Conservation (phyloP, 2,329 filamentous ascomycete species). For the Akanthomyces muscarius region DNA sequence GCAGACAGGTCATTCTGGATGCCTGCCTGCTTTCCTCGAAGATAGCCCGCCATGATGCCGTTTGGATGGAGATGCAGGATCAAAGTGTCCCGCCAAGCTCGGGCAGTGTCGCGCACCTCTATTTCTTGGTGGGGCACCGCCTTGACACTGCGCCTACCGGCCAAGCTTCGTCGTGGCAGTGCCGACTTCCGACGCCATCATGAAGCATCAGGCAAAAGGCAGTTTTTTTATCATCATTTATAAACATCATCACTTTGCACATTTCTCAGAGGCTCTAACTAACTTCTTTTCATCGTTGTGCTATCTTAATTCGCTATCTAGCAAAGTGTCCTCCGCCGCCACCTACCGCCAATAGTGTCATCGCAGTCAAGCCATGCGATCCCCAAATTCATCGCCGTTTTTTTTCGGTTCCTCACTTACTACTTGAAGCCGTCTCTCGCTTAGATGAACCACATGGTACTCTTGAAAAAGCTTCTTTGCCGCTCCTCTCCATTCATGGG, state of each 20-base stretch:
- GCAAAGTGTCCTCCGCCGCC: constrained; percentile 17
- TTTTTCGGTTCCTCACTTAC: constrained; percentile 13
- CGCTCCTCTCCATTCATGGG: constrained; percentile 28
- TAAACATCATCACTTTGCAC: not conserved
- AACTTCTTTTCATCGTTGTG: not conserved
- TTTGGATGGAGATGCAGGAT: constrained; percentile 13
- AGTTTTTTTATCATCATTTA: not conserved
- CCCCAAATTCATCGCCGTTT: not conserved
- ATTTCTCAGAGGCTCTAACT: not conserved
- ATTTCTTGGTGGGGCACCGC: constrained; percentile 8
- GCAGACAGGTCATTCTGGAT: constrained; percentile 87
- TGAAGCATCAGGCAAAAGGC: no score
- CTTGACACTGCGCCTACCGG: not conserved
- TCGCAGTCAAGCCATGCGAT: not conserved
- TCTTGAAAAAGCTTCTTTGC: constrained; percentile 34
- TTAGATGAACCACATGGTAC: constrained; percentile 45
- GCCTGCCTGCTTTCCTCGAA: constrained; percentile 89
- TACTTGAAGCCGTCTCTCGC: not conserved
- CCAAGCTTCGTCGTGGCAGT: not conserved
- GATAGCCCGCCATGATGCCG: constrained; percentile 70
- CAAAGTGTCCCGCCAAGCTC: constrained; percentile 11
- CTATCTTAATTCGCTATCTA: not conserved
- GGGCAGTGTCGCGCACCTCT: not conserved
- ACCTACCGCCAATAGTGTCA: constrained; percentile 12
- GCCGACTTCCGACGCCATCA: not conserved